Evolutionary conservation across 805 yeast species (phyloP), one percentile per base, ranked within the genome.

Genomic region (Metschnikowia koreensis): DNA sequence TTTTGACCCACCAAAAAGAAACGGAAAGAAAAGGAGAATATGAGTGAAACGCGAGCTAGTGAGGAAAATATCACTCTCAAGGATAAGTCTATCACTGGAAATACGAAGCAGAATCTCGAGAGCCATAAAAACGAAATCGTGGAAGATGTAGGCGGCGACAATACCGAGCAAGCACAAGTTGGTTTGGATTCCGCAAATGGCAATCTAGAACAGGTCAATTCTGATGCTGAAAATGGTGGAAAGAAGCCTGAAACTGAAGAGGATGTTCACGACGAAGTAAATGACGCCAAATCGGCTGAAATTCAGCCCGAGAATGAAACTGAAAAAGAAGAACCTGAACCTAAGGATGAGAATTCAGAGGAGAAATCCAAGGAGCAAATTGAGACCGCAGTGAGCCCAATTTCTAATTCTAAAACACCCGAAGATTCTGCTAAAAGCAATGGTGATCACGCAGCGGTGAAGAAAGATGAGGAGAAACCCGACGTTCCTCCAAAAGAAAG

Each of bases 11-110:
- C 34, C 10, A 31, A 31, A 31, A 31, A 31, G 3, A 3, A 4
- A 22, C 2, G 4, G 22, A 22, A 22, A 22, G 4, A 22, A 22
- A 4, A 22, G 22, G 22, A 22, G 43, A 41, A 22, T 15, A 48
- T 48, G 51, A 48, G 47, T 31, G 51, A 43, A 15, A 48, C 47
- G 51, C 51, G 47, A 38, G 47, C 31, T 22, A 38, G 39, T n/a
- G 44, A 38, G 9, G 47, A 48, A 26, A 17, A 38, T 13, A 5
- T 31, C 15, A 43, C 42, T 46, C 34, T 38, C 39, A 42, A 31
- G 13, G 31, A 11, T 13, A 12, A 7, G 15, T 5, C 13, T 13
- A 28, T n/a, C 8, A 34, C 28, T 12, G n/a, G 34, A 26, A 47
- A 41, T 38, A 40, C 34, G 11, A 8, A 6, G 5, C 16, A 10